Conservation (phyloP, 768 basidiomycete genomes). For the Termitomyces sp. region DNA sequence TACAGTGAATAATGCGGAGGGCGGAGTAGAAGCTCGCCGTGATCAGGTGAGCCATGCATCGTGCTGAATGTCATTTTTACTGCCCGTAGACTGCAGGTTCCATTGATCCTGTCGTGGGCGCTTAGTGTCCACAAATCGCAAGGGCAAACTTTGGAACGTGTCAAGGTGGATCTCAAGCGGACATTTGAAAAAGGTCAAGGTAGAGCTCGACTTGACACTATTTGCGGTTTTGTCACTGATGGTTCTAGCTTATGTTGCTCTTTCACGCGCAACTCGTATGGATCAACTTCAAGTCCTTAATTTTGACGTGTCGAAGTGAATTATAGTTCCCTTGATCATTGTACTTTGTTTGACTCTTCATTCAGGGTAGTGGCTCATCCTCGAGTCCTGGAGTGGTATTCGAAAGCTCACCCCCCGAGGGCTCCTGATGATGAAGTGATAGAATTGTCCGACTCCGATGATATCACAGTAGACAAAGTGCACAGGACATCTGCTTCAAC, state of each 20-base stretch:
- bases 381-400: conserved; percentile 58
- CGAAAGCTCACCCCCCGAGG: background rate
- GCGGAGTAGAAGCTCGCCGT: conserved; percentile 55
- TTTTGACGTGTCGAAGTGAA: conserved; percentile 60
- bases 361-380: conserved; percentile 64
- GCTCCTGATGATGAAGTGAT: background rate
- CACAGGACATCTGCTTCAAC: background rate
- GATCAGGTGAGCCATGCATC: conserved; percentile 40
- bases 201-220: conserved; percentile 18
- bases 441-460: conserved; percentile 23
- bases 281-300: conserved; percentile 60
- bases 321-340: background rate
- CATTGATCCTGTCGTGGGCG: conserved; percentile 85
- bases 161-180: conserved; percentile 71
- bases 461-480: conserved; percentile 29
- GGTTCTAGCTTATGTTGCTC: conserved; percentile 61
- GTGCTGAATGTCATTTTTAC: background rate
- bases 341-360: background rate
- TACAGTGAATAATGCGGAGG: conserved; percentile 58
- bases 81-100: conserved; percentile 40
- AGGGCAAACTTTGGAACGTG: conserved; percentile 83
- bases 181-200: conserved; percentile 85
- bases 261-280: conserved; percentile 72
- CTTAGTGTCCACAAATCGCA: conserved; percentile 88
- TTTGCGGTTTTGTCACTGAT: background rate